These are phyloP conservation scores for Mycena alexandri DNA, from an alignment of 768 basidiomycete species.

Conservation along the genomic window DNA sequence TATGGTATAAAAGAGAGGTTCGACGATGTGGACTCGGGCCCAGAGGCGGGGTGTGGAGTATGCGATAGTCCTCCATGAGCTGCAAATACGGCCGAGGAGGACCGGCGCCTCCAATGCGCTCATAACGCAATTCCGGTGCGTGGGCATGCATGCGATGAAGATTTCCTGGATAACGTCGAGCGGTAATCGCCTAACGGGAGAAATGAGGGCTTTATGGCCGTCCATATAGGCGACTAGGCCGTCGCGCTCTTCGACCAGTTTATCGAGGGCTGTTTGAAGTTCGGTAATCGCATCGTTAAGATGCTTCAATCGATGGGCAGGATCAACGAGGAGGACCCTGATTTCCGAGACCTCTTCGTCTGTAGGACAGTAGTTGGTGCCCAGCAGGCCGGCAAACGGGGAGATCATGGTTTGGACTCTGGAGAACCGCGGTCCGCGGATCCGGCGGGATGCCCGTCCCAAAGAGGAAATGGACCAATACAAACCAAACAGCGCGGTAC, in stretches of 20 bases:
- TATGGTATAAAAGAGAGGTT: neutral
- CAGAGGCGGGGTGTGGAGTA: neutral
- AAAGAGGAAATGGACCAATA: too few relatives aligned
- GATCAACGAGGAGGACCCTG: neutral
- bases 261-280: neutral
- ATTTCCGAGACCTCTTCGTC: too few relatives aligned
- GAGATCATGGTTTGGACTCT: too few relatives aligned
- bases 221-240: neutral
- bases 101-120: neutral
- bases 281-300: neutral
- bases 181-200: conserved; percentile 9
- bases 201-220: conserved; percentile 11
- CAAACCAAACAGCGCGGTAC: too few relatives aligned
- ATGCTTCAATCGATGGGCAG: neutral
- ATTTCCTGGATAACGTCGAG: conserved; percentile 8
- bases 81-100: neutral
- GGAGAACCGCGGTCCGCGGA: too few relatives aligned
- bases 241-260: neutral
- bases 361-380: too few relatives aligned
- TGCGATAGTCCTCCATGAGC: neutral
- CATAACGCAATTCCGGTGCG: neutral
- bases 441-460: too few relatives aligned
- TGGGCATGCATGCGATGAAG: conserved; percentile 13
- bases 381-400: too few relatives aligned
- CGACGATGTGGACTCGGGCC: neutral